Conservation (phyloP, 768 basidiomycete genomes). For the Rhodotorula diobovata region DNA sequence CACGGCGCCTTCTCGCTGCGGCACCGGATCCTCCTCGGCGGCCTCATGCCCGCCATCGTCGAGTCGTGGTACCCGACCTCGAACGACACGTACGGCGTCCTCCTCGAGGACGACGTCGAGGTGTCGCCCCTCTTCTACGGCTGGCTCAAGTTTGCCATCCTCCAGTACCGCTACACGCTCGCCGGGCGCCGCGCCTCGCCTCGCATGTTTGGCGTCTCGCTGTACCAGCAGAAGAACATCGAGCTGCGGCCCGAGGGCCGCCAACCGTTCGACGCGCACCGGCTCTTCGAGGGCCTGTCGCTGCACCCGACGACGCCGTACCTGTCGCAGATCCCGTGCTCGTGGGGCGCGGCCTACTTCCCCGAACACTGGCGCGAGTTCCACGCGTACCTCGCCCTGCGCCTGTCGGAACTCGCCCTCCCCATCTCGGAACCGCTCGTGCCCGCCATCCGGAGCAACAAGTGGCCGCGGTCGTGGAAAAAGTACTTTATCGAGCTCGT, state of each 20-base stretch:
- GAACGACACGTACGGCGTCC: constrained; percentile 68
- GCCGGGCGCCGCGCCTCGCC: constrained; percentile 49
- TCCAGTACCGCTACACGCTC: constrained; percentile 62
- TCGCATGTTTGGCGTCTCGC: constrained; percentile 69
- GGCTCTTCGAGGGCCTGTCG: constrained; percentile 52
- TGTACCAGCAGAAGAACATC: constrained; percentile 79
- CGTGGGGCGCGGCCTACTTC: constrained; percentile 89
- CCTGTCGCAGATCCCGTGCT: constrained; percentile 80
- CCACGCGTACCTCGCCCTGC: constrained; percentile 67
- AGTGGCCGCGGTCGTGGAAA: constrained; percentile 80
- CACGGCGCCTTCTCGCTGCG: constrained; percentile 61
- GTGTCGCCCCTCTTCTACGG: constrained; percentile 78
- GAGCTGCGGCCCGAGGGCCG: constrained; percentile 68
- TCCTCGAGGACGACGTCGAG: constrained; percentile 83
- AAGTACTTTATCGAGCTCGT: constrained; percentile 81
- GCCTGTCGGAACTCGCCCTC: constrained; percentile 58
- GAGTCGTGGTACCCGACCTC: constrained; percentile 81
- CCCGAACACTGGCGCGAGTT: constrained; percentile 84
- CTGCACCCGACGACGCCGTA: constrained; percentile 61
- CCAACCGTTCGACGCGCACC: constrained; percentile 62
- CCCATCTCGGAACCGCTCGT: constrained; percentile 55
- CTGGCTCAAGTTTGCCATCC: constrained; percentile 74
- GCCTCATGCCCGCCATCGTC: constrained; percentile 73
- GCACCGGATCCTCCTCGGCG: constrained; percentile 71
- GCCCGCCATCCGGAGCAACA: constrained; percentile 70